Evolutionary conservation across 306 rosid genomes (phyloP).

Genomic region (Hippophae gyantsensis): DNA sequence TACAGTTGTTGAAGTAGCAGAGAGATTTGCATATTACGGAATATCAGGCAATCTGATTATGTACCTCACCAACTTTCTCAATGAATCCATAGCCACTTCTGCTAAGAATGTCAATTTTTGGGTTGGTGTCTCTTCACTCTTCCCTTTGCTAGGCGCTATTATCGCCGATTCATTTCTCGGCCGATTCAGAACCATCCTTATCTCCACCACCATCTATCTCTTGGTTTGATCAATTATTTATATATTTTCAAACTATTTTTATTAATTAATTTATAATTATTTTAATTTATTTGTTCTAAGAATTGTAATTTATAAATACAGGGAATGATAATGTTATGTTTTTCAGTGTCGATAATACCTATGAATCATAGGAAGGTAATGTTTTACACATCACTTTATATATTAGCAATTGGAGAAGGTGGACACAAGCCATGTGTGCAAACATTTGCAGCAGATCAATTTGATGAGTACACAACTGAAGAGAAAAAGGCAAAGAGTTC

Average conservation of each 20-base stretch:
- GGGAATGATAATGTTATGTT: constrained; percentile 54
- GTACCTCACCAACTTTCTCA: constrained; percentile 30
- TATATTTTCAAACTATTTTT: background rate
- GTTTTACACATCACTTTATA: constrained; percentile 45
- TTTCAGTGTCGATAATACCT: constrained; percentile 39
- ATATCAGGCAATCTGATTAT: constrained; percentile 26
- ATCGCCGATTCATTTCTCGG: constrained; percentile 38
- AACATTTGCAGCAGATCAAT: constrained; percentile 65
- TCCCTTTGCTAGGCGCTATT: constrained; percentile 37
- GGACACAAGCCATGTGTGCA: constrained; percentile 64
- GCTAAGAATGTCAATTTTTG: constrained; percentile 40
- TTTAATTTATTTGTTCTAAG: too few species aligned
- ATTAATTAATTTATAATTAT: too few species aligned
- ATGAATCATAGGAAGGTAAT: constrained; percentile 35
- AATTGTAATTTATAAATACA: background rate
- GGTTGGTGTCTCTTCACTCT: constrained; percentile 30
- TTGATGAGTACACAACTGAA: constrained; percentile 49
- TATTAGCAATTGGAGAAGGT: constrained; percentile 46
- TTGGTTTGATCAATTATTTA: background rate
- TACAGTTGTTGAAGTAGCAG: constrained; percentile 45
- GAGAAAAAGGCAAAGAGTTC: constrained; percentile 41
- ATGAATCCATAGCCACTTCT: constrained; percentile 19
- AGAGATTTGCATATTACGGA: constrained; percentile 33
- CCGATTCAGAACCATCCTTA: constrained; percentile 33
- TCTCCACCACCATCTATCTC: constrained; percentile 26